phyloP scores from a whole-genome alignment of 345 rosid genomes.

The Isatis tinctoria region DNA sequence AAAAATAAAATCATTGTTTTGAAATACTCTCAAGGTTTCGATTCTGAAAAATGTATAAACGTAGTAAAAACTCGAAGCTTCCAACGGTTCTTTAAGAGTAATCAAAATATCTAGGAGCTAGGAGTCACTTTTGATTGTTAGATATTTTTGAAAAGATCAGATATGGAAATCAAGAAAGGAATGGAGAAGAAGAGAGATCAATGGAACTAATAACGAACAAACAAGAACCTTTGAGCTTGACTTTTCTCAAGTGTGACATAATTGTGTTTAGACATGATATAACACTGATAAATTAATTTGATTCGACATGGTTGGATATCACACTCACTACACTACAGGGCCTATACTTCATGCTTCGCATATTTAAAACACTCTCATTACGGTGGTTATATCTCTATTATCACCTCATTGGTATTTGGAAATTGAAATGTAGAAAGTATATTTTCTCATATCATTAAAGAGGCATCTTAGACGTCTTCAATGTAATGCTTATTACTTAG shows the following conservation, averaged over 20 bases:
- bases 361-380: not conserved
- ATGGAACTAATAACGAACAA: not conserved
- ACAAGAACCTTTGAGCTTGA: slow-evolving; percentile 10
- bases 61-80: not conserved
- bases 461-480: not conserved
- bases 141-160: slow-evolving; percentile 17
- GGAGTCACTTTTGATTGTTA: not conserved
- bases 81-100: not conserved
- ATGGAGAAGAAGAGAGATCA: slow-evolving; percentile 13
- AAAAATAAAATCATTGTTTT: not conserved
- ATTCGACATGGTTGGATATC: not conserved
- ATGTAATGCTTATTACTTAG: slow-evolving; percentile 17
- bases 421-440: too few species aligned
- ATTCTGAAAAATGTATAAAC: slow-evolving; percentile 3
- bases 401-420: not conserved
- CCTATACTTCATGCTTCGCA: not conserved
- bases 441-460: not conserved
- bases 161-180: slow-evolving; percentile 1
- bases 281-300: not conserved
- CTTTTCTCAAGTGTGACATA: not conserved
- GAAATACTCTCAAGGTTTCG: not conserved
- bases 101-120: not conserved
- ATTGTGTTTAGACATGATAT: not conserved
- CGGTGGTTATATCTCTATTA: not conserved
- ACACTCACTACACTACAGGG: not conserved